A percentile compares a stretch with the other conserved stretches of the same genome.
phyloP scores from a whole-genome alignment of 164 flowering plant species.

The Chimonanthus praecox region DNA sequence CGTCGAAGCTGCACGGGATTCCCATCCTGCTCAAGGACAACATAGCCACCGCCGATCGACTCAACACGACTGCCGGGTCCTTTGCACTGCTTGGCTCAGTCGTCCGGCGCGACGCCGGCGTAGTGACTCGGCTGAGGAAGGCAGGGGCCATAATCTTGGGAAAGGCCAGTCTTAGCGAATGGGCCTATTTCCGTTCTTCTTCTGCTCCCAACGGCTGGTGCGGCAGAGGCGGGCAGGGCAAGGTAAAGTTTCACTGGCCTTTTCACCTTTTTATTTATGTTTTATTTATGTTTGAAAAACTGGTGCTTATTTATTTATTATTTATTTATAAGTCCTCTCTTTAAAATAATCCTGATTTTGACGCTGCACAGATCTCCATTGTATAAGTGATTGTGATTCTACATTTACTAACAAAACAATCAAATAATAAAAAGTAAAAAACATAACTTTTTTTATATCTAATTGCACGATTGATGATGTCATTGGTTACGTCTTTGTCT shows the following conservation, averaged over 20 bases:
- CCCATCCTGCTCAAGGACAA: conserved; percentile 34
- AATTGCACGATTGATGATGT: too few relatives aligned
- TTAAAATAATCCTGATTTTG: neutral
- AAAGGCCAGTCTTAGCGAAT: conserved; percentile 37
- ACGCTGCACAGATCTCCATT: neutral
- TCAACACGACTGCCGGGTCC: conserved; percentile 40
- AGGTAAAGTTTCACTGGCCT: conserved; percentile 14
- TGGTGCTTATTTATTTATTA: neutral
- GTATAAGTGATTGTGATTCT: too few relatives aligned
- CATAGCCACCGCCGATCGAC: conserved; percentile 31
- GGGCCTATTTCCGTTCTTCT: conserved; percentile 23
- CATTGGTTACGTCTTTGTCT: too few relatives aligned
- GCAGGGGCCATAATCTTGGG: conserved; percentile 39
- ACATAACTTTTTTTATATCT: too few relatives aligned
- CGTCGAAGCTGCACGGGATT: conserved; percentile 43
- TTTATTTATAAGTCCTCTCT: neutral
- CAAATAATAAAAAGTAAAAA: too few relatives aligned
- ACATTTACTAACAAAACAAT: too few relatives aligned
- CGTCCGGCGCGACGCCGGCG: conserved; percentile 30
- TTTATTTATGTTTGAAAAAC: neutral
- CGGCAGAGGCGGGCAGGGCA: conserved; percentile 28
- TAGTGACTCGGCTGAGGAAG: conserved; percentile 24
- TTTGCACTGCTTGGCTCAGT: conserved; percentile 29
- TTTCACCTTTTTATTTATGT: neutral
- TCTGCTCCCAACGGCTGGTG: conserved; percentile 31